These are phyloP conservation scores for Pleurostoma richardsiae DNA, from an alignment of 2,329 filamentous ascomycete species.

Conservation along the genomic window DNA sequence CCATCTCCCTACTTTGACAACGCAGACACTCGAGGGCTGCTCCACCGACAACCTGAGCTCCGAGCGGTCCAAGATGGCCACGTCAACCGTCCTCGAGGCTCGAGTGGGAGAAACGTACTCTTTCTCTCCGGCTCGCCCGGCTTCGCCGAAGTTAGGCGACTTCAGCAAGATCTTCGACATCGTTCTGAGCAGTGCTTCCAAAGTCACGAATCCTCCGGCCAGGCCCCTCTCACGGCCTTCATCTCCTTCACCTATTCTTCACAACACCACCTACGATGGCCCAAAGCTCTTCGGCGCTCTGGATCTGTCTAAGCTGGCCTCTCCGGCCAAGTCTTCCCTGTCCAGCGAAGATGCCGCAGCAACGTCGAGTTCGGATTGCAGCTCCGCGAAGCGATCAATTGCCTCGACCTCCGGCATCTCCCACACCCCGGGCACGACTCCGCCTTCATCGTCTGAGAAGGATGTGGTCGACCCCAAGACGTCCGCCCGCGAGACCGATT, in stretches of 20 bases:
- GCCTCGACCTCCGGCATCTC: neutral
- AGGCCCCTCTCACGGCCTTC: neutral
- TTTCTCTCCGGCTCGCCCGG: conserved; percentile 3
- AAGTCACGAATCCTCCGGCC: neutral
- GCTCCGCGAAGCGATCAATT: neutral
- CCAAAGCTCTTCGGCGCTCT: neutral
- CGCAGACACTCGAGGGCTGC: neutral
- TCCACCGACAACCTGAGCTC: neutral
- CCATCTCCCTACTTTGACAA: neutral
- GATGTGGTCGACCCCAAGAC: neutral
- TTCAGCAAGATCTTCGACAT: conserved; percentile 7
- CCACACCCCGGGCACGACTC: neutral
- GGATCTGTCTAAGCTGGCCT: neutral
- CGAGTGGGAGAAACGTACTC: neutral
- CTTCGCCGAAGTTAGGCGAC: conserved; percentile 7
- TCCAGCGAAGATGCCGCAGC: neutral
- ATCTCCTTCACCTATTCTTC: neutral
- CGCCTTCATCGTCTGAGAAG: neutral
- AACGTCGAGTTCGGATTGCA: too few species aligned
- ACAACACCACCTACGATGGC: neutral
- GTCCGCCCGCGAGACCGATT: too few species aligned
- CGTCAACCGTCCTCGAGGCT: neutral
- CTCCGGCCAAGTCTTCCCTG: neutral
- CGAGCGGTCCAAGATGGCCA: neutral
- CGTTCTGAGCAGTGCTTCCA: conserved; percentile 1